These are phyloP conservation scores for Eutrema yunnanense DNA, from an alignment of 345 rosid genomes.

Conservation along the genomic window DNA sequence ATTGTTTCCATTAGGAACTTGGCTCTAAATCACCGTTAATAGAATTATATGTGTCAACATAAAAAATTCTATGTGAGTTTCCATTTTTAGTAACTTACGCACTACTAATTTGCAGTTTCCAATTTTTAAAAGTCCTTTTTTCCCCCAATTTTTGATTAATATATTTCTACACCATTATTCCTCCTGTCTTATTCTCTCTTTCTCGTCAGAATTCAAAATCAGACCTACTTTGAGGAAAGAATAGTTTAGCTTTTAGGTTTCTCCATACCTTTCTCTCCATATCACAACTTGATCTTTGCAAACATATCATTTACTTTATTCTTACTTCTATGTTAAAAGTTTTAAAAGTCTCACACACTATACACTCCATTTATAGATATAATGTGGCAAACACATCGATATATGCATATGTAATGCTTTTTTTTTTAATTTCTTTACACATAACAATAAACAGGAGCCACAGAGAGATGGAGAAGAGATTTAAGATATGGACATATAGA, in stretches of 20 bases:
- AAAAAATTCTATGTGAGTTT: slow-evolving; percentile 3
- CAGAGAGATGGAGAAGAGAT: slow-evolving; percentile 48
- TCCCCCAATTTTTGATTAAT: background rate
- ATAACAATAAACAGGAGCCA: slow-evolving; percentile 36
- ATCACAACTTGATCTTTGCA: slow-evolving; percentile 1
- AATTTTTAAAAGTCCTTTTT: background rate
- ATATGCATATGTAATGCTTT: slow-evolving; percentile 19
- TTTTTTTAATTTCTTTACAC: slow-evolving; percentile 18
- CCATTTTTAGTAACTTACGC: slow-evolving; percentile 8
- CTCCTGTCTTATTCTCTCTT: background rate
- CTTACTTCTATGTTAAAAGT: slow-evolving; percentile 16
- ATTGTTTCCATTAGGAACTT: background rate
- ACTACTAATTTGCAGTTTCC: background rate
- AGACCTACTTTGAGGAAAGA: background rate
- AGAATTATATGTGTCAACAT: slow-evolving; percentile 18
- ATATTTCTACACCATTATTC: background rate
- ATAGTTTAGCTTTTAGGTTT: slow-evolving; percentile 6
- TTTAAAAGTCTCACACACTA: slow-evolving; percentile 16
- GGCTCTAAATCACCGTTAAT: slow-evolving; percentile 1
- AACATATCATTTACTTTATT: slow-evolving; percentile 16
- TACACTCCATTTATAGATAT: slow-evolving; percentile 20
- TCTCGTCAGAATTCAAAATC: background rate
- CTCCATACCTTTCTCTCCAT: slow-evolving; percentile 6
- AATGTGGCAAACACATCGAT: background rate
- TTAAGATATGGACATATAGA: slow-evolving; percentile 48